Evolutionary conservation across 176 grass and related monocot genomes (phyloP).

Genomic region (Coix lacrymajobi): DNA sequence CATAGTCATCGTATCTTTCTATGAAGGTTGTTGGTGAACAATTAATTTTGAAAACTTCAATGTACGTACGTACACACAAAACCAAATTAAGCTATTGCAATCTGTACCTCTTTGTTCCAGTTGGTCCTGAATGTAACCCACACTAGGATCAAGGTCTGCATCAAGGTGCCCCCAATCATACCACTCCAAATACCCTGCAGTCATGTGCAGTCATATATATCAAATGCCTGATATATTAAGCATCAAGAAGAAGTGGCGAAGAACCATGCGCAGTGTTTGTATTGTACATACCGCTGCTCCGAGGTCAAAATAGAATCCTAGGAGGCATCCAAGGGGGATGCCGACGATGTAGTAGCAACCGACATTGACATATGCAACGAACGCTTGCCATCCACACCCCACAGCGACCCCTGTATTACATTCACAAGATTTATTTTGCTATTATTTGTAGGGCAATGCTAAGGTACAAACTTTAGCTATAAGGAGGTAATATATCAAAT

Average conservation of each 20-base stretch:
- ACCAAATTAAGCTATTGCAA: background rate
- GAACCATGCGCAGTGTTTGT: background rate
- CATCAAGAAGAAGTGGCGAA: background rate
- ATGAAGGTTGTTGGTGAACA: background rate
- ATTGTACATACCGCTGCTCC: constrained; percentile 13
- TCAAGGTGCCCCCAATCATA: constrained; percentile 71
- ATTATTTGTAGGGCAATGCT: too few relatives aligned
- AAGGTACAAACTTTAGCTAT: too few relatives aligned
- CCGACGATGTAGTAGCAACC: constrained; percentile 47
- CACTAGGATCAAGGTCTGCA: constrained; percentile 70
- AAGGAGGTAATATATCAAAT: too few relatives aligned
- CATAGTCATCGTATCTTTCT: background rate
- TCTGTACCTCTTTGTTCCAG: constrained; percentile 66
- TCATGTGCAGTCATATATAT: background rate
- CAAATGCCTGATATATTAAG: background rate
- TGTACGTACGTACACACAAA: background rate
- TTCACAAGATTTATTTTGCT: background rate
- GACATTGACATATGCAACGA: constrained; percentile 47
- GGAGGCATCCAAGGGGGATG: constrained; percentile 30
- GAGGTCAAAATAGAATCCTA: constrained; percentile 40
- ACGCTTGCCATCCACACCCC: constrained; percentile 49
- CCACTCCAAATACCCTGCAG: constrained; percentile 75
- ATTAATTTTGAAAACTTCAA: background rate
- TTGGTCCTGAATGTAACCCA: constrained; percentile 65
- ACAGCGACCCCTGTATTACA: constrained; percentile 28